Base-by-base conservation (phyloP, 495 filamentous ascomycete species). In the Talaromyces ruber region DNA sequence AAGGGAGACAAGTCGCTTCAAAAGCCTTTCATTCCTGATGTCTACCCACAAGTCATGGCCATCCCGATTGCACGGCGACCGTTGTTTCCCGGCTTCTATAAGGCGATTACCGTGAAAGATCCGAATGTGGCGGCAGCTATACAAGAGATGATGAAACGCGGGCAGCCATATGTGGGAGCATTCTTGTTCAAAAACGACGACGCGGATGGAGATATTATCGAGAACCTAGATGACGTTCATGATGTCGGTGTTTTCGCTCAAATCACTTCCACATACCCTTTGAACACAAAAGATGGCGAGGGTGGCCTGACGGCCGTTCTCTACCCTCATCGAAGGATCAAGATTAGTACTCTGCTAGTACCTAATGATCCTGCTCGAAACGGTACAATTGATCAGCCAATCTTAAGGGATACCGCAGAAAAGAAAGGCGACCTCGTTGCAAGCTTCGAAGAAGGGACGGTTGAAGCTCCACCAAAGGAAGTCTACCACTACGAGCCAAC, bases 21-120 rank as follows among this genome's bases (percentile, higher is more conserved):
- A 68, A 98, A 97, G 74, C 88, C 92, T 3, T 81, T 86, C 0
- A 87, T 97, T 5, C 95, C 95, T 22, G 95, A 97, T 55, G 86
- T 97, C 39, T 99, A 99, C 71, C 94, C 95, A 22, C 93, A 98
- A 69, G 92, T 99, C 55, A 92, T 99, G 88, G 95, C 95, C 1
- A 93, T 99, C 60, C 94, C 95, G n/a, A 97, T 99, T 66, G 88
- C 90, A 5, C 93, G 94, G 75, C 84, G 95, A 53, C 95, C 94
- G 25, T 76, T 99, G 2, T 99, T 97, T 74, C 95, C 95, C 0
- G 95, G 95, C 0, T 99, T 97, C 76, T 99, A 99, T 77, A 99
- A 99, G 72, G 93, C 95, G 3, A 90, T 99, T 63, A 98, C 94
- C 4, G 92, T 99, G 59, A 87, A 88, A 64, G 91, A 99, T 70